Conservation (phyloP, 2,329 filamentous ascomycete species). For the Claviceps quebecensis region DNA sequence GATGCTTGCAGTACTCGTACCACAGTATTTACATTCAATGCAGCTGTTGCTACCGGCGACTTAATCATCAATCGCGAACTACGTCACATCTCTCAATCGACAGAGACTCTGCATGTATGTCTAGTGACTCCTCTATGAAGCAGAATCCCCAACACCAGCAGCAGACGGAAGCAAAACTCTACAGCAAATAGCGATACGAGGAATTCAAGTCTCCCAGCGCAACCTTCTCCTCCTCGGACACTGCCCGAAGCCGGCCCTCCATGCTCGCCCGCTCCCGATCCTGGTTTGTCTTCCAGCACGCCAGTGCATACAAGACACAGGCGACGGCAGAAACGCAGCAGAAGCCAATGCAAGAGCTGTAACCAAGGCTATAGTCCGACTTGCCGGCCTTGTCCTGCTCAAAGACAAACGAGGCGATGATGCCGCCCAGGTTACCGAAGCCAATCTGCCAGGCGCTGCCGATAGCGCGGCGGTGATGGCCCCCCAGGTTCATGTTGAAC, state of each 20-base stretch:
- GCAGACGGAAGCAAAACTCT: constrained; percentile 7
- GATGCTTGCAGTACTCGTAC: no score
- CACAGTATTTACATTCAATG: no score
- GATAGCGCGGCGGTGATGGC: constrained; percentile 55
- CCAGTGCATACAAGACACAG: constrained; percentile 45
- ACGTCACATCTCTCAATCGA: no score
- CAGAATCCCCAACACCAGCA: background rate
- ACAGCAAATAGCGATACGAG: constrained; percentile 45
- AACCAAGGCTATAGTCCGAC: constrained; percentile 60
- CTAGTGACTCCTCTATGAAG: no score
- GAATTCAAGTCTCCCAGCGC: constrained; percentile 46
- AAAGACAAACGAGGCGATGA: constrained; percentile 62
- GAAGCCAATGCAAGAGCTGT: constrained; percentile 55
- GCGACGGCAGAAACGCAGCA: constrained; percentile 43
- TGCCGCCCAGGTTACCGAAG: constrained; percentile 68
- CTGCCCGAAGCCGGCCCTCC: constrained; percentile 13
- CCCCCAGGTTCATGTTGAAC: constrained; percentile 69
- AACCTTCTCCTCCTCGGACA: constrained; percentile 49
- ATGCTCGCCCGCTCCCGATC: constrained; percentile 37
- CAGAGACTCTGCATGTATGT: no score
- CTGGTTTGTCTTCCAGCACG: constrained; percentile 46
- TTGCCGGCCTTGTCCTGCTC: constrained; percentile 44
- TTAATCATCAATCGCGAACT: no score
- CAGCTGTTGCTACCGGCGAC: no score
- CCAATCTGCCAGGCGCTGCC: constrained; percentile 66